Conservation (phyloP, 805 yeast genomes). For the Torulaspora indica region DNA sequence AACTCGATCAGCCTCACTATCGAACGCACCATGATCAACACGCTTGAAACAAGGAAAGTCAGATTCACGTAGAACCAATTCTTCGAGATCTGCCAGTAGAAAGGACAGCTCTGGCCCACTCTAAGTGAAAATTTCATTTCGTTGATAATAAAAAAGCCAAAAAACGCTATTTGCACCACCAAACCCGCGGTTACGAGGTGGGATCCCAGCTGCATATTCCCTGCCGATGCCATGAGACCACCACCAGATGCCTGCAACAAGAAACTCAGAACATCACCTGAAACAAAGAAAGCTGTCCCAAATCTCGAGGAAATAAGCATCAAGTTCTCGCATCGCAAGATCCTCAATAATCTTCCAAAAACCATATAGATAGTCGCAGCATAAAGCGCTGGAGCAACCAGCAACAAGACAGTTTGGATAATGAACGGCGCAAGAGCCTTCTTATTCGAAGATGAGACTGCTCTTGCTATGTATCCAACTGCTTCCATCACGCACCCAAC, state of each 20-base stretch:
- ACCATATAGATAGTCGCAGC: conserved; percentile 36
- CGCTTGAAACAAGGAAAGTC: conserved; percentile 12
- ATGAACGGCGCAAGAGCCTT: conserved; percentile 20
- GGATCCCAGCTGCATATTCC: conserved; percentile 18
- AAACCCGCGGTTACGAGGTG: conserved; percentile 32
- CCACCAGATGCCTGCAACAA: conserved; percentile 35
- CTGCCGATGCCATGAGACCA: conserved; percentile 25
- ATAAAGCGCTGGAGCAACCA: conserved; percentile 34
- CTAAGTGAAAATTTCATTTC: conserved; percentile 16
- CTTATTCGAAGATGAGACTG: conserved; percentile 14
- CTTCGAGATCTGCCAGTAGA: conserved; percentile 3
- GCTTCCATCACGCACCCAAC: conserved; percentile 28
- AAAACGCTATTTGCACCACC: conserved; percentile 32
- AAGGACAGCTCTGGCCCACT: conserved; percentile 5
- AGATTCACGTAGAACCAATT: conserved; percentile 19
- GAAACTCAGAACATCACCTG: conserved; percentile 34
- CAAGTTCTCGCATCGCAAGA: conserved; percentile 18
- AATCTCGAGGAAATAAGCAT: conserved; percentile 24
- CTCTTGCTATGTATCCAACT: conserved; percentile 30
- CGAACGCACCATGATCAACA: conserved; percentile 33
- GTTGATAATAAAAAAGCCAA: conserved; percentile 29
- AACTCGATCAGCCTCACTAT: conserved; percentile 34
- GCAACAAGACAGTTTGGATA: conserved; percentile 27
- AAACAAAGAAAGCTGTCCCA: conserved; percentile 31
- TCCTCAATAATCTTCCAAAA: conserved; percentile 27